A percentile compares a stretch with the other conserved stretches of the same genome.
These are phyloP conservation scores for Avena atlantica DNA, from an alignment of 176 grass and related monocot genomes.

Conservation along the genomic window DNA sequence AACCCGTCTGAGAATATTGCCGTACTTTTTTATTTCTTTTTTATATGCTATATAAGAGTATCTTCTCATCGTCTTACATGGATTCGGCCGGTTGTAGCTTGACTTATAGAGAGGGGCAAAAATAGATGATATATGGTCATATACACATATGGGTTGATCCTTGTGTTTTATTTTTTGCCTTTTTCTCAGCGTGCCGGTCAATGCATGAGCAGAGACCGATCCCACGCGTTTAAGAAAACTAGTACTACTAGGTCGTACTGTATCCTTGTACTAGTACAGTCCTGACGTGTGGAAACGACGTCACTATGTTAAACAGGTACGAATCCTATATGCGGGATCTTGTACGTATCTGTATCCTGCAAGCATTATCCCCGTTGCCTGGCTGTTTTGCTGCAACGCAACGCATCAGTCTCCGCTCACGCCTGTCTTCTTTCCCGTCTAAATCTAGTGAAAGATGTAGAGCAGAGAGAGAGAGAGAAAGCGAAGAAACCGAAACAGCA, in stretches of 20 bases:
- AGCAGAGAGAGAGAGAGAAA: background rate
- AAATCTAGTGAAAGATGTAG: background rate
- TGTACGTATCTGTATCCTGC: background rate
- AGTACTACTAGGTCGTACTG: background rate
- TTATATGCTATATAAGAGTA: too few relatives aligned
- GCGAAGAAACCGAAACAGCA: background rate
- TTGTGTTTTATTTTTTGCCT: too few relatives aligned
- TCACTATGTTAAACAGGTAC: background rate
- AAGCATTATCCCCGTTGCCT: background rate
- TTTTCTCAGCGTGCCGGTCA: too few relatives aligned
- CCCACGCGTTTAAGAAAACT: too few relatives aligned
- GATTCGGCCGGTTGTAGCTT: too few relatives aligned
- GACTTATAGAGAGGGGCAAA: too few relatives aligned
- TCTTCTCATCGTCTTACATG: too few relatives aligned
- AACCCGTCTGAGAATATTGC: too few relatives aligned
- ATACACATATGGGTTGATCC: too few relatives aligned
- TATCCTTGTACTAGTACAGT: background rate
- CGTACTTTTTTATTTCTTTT: too few relatives aligned
- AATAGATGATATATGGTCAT: too few relatives aligned
- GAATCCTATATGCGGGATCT: background rate
- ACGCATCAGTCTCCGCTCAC: background rate
- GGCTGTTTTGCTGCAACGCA: background rate
- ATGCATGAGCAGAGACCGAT: too few relatives aligned
- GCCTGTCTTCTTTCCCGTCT: background rate
- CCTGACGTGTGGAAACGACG: background rate